Evolutionary conservation across 202 grass and related monocot species (phyloP).

Genomic region (Setaria viridis): DNA sequence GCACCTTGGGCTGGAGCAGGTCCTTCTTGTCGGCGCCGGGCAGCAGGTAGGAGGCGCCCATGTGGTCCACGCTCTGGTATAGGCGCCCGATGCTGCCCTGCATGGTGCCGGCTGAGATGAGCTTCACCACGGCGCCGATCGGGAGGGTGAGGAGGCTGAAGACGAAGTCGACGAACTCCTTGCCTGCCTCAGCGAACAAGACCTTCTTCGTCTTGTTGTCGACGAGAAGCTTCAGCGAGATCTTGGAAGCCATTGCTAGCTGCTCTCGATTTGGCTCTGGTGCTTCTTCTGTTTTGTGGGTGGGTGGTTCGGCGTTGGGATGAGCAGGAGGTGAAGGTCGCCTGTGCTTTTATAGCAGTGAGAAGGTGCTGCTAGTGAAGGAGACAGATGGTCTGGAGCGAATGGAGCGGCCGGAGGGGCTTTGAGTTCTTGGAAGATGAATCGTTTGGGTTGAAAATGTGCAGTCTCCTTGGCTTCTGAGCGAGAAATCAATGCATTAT

Average conservation of each 20-base stretch:
- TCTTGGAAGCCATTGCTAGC: slow-evolving; percentile 38
- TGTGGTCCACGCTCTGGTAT: slow-evolving; percentile 49
- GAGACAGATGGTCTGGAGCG: not conserved
- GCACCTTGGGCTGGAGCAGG: slow-evolving; percentile 41
- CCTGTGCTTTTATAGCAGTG: not conserved
- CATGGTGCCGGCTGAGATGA: slow-evolving; percentile 41
- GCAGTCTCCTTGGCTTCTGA: not conserved
- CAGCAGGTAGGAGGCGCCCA: slow-evolving; percentile 20
- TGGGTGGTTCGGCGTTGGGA: not conserved
- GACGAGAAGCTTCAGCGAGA: slow-evolving; percentile 51
- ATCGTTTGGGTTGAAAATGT: not conserved
- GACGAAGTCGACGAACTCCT: slow-evolving; percentile 64
- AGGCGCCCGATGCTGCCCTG: slow-evolving; percentile 43
- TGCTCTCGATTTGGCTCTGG: not conserved
- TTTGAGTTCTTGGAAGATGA: not conserved
- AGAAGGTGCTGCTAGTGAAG: not conserved
- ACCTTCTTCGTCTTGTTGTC: slow-evolving; percentile 48
- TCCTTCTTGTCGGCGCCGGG: slow-evolving; percentile 25
- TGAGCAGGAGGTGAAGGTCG: not conserved
- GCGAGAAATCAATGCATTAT: not conserved
- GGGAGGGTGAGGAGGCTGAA: slow-evolving; percentile 45
- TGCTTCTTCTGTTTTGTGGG: not conserved
- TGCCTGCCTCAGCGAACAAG: slow-evolving; percentile 56
- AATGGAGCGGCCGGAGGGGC: too few species aligned
- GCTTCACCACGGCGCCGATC: slow-evolving; percentile 46